These are phyloP conservation scores for Scedosporium dehoogii DNA, from an alignment of 2,329 filamentous ascomycete species.

Conservation along the genomic window DNA sequence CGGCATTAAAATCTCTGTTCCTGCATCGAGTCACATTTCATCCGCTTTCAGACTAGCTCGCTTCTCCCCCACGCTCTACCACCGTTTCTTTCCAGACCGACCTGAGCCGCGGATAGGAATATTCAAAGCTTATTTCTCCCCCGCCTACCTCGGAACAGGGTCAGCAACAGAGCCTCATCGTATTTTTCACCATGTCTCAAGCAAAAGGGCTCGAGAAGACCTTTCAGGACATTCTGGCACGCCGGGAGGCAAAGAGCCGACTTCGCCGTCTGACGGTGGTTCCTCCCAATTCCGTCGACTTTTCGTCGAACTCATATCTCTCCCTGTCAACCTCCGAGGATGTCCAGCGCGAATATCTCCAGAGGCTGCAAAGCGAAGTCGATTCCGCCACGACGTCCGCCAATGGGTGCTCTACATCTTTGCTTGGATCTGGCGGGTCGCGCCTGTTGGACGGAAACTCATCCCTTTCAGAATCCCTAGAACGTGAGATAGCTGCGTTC, in stretches of 20 bases:
- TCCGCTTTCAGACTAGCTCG: background rate
- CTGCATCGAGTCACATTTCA: background rate
- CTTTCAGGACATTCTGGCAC: slow-evolving; percentile 9
- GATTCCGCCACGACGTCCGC: background rate
- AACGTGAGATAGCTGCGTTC: slow-evolving; percentile 35
- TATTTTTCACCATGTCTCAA: background rate
- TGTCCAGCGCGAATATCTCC: slow-evolving; percentile 55
- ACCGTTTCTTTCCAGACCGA: background rate
- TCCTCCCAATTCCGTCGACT: slow-evolving; percentile 41
- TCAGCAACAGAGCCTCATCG: background rate
- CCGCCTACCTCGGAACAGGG: background rate
- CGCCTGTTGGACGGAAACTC: slow-evolving; percentile 44
- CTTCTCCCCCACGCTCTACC: background rate
- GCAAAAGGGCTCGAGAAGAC: background rate
- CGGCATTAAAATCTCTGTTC: background rate
- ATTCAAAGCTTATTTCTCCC: background rate
- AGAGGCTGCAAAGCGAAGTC: slow-evolving; percentile 14
- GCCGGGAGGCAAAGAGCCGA: slow-evolving; percentile 18
- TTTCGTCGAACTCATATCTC: slow-evolving; percentile 72
- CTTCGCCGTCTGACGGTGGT: slow-evolving; percentile 43
- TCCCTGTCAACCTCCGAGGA: slow-evolving; percentile 50
- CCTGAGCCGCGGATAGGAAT: background rate
- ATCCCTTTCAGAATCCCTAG: slow-evolving; percentile 31
- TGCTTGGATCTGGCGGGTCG: slow-evolving; percentile 41
- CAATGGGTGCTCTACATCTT: background rate